Base-by-base conservation (phyloP, 164 flowering plant species). In the Stephania yunnanensis region DNA sequence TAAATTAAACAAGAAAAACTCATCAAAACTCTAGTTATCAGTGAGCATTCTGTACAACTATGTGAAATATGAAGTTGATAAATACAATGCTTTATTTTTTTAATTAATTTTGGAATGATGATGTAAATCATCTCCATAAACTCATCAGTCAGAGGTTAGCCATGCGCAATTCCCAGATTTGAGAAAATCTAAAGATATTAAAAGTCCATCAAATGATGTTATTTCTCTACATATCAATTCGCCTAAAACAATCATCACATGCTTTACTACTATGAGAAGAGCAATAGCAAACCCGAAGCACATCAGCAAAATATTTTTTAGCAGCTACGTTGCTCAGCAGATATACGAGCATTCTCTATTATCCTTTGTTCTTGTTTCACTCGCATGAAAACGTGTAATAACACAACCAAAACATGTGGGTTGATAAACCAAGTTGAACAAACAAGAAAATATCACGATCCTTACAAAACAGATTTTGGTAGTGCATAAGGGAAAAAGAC, bases 301-400 rank as follows among this genome's bases (percentile, higher is more conserved):
- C 85, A 83, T 88, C 84, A 81, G 90, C 82, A 77, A 91, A 91
- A 82, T 85, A 78, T 90, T 91, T 89, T 77, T 92, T 94, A 52
- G 98, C 90, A 58, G 86, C 88, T 25, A 95, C 95, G 81, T 92
- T 91, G 98, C 83, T 96, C 99, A 30, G 98, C 94, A 84, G 82
- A 87, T 80, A 85, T 85, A 13, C 99, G 98, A 80, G 97, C 97
- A 86, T 96, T 98, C 78, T 96, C 99, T 30, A 98, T 91, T 52
- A 90, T 85, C 77, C 73, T 89, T 77, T 96, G 99, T 72, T 94
- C 25, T 25, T 25, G 25, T 25, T 25, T 0, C 25, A 25, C 25
- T 25, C 25, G 25, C 25, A 25, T 25, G 25, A 25, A 0, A 25
- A 25, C 25, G 0, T 25, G 25, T 25, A 25, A 25, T 25, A 25